Evolutionary conservation across 1,284 basidiomycete genomes (phyloP), one percentile per base, ranked within the genome.

Genomic region (Pseudozyma thailandica): DNA sequence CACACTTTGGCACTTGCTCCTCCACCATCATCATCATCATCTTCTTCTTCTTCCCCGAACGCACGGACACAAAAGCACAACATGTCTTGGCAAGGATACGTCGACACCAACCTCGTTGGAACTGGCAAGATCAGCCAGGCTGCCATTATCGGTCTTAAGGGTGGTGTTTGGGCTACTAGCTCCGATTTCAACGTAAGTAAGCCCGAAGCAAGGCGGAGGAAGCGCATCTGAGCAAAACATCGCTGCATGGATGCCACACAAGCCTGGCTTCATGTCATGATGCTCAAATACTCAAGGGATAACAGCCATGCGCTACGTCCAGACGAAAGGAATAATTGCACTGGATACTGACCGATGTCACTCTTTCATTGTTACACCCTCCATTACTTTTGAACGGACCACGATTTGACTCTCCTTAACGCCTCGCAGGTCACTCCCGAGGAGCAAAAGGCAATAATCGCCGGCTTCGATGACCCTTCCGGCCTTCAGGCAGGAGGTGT

Each of bases 131-230:
- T 96, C 82, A 58, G 85, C 38, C 87, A 88, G 78, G 93, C 92
- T 38, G 93, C 93, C 41, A 96, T 97, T 84, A 72, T 97, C 51
- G 94, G 93, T 38, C 88, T 87, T 71, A 85, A 89, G 77, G 93
- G 93, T 48, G 93, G 94, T 63, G 87, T 94, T 25, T 97, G 94
- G 94, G 94, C 93, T 20, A 78, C 87, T 6, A 89, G 89, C 15
- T 13, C 87, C 9, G 91, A 89, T n/a, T 94, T 90, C 84, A 87
- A 82, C 28, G 93, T 95, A 83, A 49, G 77, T 79, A 23, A 21
- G 18, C n/a, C 6, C 35, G n/a, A 18, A 38, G 6, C 35, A 18
- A 38, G 12, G 35, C 30, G n/a, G n/a, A n/a, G n/a, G n/a, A n/a
- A n/a, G n/a, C n/a, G n/a, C n/a, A n/a, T n/a, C n/a, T n/a, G n/a